Conservation (phyloP, 2,329 filamentous ascomycete genomes). For the Pestalotiopsis sp. region DNA sequence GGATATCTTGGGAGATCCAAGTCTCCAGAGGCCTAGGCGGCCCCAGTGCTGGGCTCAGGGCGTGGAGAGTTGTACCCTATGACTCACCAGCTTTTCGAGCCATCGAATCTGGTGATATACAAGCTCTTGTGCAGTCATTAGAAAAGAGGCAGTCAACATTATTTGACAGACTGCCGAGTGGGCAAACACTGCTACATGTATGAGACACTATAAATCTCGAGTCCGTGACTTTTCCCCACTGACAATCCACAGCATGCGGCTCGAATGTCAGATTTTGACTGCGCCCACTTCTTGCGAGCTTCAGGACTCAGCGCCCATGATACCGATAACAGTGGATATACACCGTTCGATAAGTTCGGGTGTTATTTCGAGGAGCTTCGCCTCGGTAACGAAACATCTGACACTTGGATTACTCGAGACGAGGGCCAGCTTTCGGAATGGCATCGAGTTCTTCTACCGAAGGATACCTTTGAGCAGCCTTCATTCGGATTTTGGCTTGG, state of each 20-base stretch:
- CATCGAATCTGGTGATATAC: neutral
- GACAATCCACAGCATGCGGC: neutral
- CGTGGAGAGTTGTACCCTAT: neutral
- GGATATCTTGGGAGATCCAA: neutral
- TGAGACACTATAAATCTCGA: neutral
- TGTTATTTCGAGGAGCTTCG: no score
- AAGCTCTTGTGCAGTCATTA: neutral
- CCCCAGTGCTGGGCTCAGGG: neutral
- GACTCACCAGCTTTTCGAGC: neutral
- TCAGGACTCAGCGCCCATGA: neutral
- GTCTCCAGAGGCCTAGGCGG: neutral
- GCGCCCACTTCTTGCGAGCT: no score
- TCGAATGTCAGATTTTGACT: neutral
- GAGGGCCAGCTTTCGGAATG: neutral
- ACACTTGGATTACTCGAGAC: neutral
- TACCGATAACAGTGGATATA: neutral
- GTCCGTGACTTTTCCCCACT: neutral
- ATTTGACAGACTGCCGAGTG: neutral
- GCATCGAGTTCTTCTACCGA: neutral
- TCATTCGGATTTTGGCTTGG: rapidly evolving
- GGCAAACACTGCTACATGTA: neutral
- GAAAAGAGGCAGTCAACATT: neutral
- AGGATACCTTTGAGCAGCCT: neutral
- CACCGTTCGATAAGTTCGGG: neutral
- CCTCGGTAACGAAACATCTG: neutral